phyloP scores from a whole-genome alignment of 345 rosid species.

The Syzygium aqueum region DNA sequence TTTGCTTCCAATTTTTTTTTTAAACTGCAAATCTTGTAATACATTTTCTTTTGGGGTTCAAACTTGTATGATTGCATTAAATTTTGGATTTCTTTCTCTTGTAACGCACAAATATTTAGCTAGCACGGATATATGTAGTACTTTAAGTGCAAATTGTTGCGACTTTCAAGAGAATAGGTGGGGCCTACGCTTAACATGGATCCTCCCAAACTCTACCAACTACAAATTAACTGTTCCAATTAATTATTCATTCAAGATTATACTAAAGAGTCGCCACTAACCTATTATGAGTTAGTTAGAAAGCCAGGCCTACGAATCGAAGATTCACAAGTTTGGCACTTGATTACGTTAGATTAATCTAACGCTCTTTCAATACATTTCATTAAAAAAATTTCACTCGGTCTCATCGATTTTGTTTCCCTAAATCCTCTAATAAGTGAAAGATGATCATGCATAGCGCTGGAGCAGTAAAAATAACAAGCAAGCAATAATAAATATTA shows the following conservation, averaged over 20 bases:
- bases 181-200: neutral
- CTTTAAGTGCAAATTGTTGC: too few relatives aligned
- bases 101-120: fast-evolving
- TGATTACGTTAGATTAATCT: too few relatives aligned
- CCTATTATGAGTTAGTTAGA: too few relatives aligned
- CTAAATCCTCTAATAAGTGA: neutral
- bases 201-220: fast-evolving
- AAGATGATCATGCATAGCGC: neutral
- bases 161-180: neutral
- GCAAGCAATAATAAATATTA: neutral
- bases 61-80: too few relatives aligned
- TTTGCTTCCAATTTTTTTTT: too few relatives aligned
- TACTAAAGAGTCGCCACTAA: neutral
- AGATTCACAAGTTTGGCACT: fast-evolving
- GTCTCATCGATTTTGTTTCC: neutral
- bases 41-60: too few relatives aligned
- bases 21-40: too few relatives aligned
- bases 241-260: neutral
- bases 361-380: too few relatives aligned
- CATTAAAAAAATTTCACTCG: too few relatives aligned
- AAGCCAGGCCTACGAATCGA: neutral
- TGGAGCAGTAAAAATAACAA: neutral
- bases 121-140: neutral
- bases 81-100: too few relatives aligned
- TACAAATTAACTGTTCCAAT: too few relatives aligned